Evolutionary conservation across 2,329 filamentous ascomycete genomes (phyloP), one percentile per base, ranked within the genome.

Genomic region (Blastomyces gilchristii): DNA sequence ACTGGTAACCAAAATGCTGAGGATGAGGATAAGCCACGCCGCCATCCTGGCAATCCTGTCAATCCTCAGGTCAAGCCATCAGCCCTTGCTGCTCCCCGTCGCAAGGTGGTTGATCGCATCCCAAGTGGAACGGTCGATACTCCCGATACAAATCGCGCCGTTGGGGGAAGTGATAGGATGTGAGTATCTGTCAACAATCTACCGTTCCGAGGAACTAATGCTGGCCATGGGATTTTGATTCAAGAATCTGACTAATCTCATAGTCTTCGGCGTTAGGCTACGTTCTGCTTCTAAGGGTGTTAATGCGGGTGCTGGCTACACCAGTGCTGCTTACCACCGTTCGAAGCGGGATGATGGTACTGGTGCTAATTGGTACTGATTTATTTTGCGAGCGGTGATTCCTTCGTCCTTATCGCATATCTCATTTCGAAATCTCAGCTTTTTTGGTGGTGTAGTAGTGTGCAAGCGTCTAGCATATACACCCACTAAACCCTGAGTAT

Each of bases 141-240:
- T 76, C 85, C 86, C 70, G 87, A 89, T 74, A 86, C 86, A 78
- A 87, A 83, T 82, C 85, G 87, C 78, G 86, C 86, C 78, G 85
- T 89, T 74, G 87, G 87, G 77, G 87, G 87, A 80, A 90, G 87
- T 83, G 88, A 91, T 82, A 88, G 91, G 89, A 96, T 96, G 91
- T 96, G 90, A 96, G 91, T 95, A 81, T 83, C 82, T 85, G 83
- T 37, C 79, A 81, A 59, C 80, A 82, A 34, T 81, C 81, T 76
- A 80, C 77, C 81, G 85, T 87, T 88, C 86, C 85, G 89, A 87
- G 88, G 91, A 83, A 82, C 85, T 86, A 84, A 49, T 41, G 86
- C 87, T 34, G 83, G 84, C 84, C 86, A 83, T 82, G 85, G 89
- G 82, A 81, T 82, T 80, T 81, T 78, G 84, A 83, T 85, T 87